Evolutionary conservation across 1,284 basidiomycete species (phyloP).

Genomic region (Cryptococcus depauperatus): DNA sequence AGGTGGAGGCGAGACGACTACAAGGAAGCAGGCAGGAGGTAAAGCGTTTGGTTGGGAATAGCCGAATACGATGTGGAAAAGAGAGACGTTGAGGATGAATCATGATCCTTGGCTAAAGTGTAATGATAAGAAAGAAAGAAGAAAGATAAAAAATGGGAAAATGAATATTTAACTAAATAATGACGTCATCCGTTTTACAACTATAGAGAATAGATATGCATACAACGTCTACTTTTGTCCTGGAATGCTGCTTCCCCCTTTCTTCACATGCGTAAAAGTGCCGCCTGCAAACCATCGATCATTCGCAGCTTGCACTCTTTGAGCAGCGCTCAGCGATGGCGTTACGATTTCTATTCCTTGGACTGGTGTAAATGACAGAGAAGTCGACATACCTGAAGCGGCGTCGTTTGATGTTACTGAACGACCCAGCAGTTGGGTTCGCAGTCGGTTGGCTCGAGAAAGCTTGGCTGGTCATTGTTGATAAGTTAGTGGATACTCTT

Average conservation of each 20-base stretch:
- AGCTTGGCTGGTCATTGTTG: slow-evolving; percentile 62
- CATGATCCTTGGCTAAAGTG: too few species aligned
- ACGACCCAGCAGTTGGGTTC: slow-evolving; percentile 71
- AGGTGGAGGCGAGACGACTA: too few species aligned
- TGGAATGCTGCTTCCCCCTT: slow-evolving; percentile 37
- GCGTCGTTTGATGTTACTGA: slow-evolving; percentile 53
- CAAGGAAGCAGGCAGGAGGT: too few species aligned
- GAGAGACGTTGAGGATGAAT: too few species aligned
- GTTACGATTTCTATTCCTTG: slow-evolving; percentile 95
- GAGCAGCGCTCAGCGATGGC: slow-evolving; percentile 57
- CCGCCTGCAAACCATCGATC: slow-evolving; percentile 84
- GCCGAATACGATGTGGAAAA: too few species aligned
- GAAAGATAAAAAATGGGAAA: too few species aligned
- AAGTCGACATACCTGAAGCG: slow-evolving; percentile 75
- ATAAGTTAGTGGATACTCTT: slow-evolving; percentile 1
- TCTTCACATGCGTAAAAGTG: slow-evolving; percentile 54
- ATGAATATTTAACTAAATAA: too few species aligned
- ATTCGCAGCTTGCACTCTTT: slow-evolving; percentile 82
- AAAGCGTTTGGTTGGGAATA: too few species aligned
- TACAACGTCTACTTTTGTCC: slow-evolving; percentile 22
- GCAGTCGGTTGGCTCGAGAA: slow-evolving; percentile 89
- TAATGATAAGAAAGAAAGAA: too few species aligned
- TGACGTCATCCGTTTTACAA: too few species aligned
- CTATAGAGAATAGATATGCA: background rate
- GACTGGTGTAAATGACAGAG: slow-evolving; percentile 87